Evolutionary conservation across 2,329 filamentous ascomycete genomes (phyloP), one percentile per base, ranked within the genome.

Genomic region (Mycogone perniciosa): DNA sequence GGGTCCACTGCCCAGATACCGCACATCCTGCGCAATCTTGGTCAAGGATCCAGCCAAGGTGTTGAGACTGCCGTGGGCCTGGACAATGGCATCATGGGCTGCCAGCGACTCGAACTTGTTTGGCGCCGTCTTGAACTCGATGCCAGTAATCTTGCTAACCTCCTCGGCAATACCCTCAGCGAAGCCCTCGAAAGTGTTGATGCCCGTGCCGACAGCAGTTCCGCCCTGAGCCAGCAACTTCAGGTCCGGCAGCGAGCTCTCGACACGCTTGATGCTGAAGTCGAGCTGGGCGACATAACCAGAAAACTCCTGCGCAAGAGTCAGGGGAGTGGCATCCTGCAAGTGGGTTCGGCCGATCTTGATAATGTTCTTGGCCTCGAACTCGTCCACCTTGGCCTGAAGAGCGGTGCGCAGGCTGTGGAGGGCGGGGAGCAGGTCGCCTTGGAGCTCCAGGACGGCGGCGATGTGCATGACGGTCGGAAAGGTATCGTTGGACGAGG

Each of bases 401-500:
- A 99, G 79, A 45, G 89, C 89, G 56, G 85, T 79, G 57, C 90
- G 86, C 51, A 99, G 82, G 71, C 82, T 89, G 71, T 79, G 84
- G 56, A 97, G 79, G 44, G 89, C 80, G 37, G 93, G 93, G 13
- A 97, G 74, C 42, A 99, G 84, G 62, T 86, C 81, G 66, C 86
- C 80, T 75, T 96, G 90, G 54, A 96, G 80, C 71, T 97, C 93
- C 54, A 97, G 81, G 44, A 97, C 91, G 57, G 92, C 92, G 54
- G 93, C 92, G 67, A 99, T 96, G 79, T 97, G 93, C 93, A 99
- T 99, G 68, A 96, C 93, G 59, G 93, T 97, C 39, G 93, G 93
- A 82, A 99, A 99, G 61, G 92, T 96, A 70, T 99, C 93, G 77
- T 99, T 99, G 65, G 93, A 97, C 45, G 90, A 96, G 61, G 93